Evolutionary conservation across 768 basidiomycete species (phyloP), one percentile per base, ranked within the genome.

Genomic region (Rhodotorula babjevae): DNA sequence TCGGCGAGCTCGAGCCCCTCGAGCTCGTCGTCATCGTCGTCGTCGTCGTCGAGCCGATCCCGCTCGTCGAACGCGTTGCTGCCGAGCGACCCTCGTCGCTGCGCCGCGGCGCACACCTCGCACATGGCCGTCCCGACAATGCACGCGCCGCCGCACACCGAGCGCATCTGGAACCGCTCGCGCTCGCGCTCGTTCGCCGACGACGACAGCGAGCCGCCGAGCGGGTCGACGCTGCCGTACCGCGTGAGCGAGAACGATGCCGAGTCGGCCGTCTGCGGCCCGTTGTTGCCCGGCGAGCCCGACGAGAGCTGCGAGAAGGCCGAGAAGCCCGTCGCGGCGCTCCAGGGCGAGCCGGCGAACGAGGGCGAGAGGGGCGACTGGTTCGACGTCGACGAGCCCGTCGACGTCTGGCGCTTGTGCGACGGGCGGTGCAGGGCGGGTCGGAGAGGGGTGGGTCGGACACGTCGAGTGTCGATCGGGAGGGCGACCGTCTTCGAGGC

Each of bases 131-230:
- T 72, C 25, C 65, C 68, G 25, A 65, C 59, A 10, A 63, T 55
- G 63, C 74, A 76, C 46, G 67, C 68, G 3, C 74, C 74, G 36
- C 61, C 74, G 62, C 74, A 76, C 11, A 67, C 57, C n/a, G 57
- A 60, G 9, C 71, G 71, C 42, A 15, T 25, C 49, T 50, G 55
- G 52, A 62, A 21, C 16, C 61, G 56, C 14, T 50, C 52, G 16
- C 58, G 50, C 40, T 72, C 56, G 23, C 58, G 50, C 40, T 72
- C 56, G 63, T 47, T 50, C 4, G 49, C 42, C 25, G 67, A 68
- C 50, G 64, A 65, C 59, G 62, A 63, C 10, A 68, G 60, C n/a
- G 67, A 56, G 27, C 10, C 44, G 44, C 44, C 18, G 31, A 53
- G 27, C 23, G 62, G 71, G 36, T 61, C 58, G 61, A 47, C 31